Conservation (phyloP, 2,329 filamentous ascomycete genomes). For the Aspergillus vadensis region DNA sequence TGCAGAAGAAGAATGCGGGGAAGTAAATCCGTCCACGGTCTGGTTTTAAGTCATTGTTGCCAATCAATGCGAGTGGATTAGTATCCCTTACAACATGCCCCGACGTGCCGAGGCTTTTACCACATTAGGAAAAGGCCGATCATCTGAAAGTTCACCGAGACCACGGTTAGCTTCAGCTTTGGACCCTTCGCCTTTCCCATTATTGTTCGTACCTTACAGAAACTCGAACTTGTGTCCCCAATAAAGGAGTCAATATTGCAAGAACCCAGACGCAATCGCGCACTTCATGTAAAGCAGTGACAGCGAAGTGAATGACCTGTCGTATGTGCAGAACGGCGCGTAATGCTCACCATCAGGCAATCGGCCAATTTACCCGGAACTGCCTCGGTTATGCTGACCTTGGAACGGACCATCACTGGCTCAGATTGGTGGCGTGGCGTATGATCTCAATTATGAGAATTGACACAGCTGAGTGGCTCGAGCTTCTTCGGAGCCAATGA, state of each 20-base stretch:
- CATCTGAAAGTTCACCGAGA: background rate
- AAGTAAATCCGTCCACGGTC: background rate
- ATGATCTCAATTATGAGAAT: too few relatives aligned
- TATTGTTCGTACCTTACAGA: too few relatives aligned
- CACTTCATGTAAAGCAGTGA: background rate
- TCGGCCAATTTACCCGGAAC: background rate
- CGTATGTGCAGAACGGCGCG: background rate
- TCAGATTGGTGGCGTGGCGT: background rate
- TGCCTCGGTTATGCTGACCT: background rate
- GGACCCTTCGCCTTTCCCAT: background rate
- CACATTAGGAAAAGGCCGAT: slow-evolving; percentile 9
- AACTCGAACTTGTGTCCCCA: too few relatives aligned
- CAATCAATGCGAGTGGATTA: slow-evolving; percentile 22
- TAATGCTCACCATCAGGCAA: background rate
- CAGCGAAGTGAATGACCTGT: background rate
- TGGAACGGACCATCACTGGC: background rate
- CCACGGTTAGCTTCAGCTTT: background rate
- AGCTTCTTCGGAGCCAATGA: too few relatives aligned
- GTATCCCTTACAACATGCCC: background rate
- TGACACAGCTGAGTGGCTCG: too few relatives aligned
- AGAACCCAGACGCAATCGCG: too few relatives aligned
- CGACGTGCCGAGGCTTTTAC: slow-evolving; percentile 20
- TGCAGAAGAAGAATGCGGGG: background rate
- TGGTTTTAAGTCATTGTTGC: slow-evolving; percentile 2
- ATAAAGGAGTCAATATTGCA: too few relatives aligned